These are phyloP conservation scores for Cryptosporidium sp. DNA, from an alignment of 169 alveolate species.

Conservation along the genomic window DNA sequence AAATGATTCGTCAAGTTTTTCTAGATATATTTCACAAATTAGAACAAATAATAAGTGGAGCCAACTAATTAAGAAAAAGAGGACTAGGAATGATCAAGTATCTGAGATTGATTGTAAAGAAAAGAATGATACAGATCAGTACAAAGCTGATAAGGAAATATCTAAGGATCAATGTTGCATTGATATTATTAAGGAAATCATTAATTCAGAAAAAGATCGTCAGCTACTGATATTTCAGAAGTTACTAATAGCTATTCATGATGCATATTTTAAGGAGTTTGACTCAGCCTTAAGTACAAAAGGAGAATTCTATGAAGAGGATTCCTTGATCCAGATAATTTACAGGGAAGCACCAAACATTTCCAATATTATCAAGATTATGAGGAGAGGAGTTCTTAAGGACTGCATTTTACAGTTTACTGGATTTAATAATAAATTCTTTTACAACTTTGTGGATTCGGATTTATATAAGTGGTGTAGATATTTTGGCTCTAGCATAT, in stretches of 20 bases:
- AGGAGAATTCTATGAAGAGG: not conserved
- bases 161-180: not conserved
- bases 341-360: conserved; percentile 39
- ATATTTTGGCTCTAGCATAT: conserved; percentile 34
- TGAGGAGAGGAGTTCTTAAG: conserved; percentile 37
- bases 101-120: not conserved
- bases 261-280: conserved; percentile 54
- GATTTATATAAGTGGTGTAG: conserved; percentile 64
- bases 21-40: conserved; percentile 40
- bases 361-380: conserved; percentile 39
- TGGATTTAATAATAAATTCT: conserved; percentile 59
- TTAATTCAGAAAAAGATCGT: conserved; percentile 17
- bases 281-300: not conserved
- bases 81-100: conserved; percentile 33
- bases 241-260: conserved; percentile 26
- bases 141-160: not conserved
- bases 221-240: conserved; percentile 37
- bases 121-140: not conserved
- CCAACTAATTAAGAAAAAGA: conserved; percentile 19
- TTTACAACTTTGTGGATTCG: conserved; percentile 11
- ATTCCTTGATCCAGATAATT: not conserved
- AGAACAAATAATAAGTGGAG: conserved; percentile 64
- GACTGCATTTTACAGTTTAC: conserved; percentile 28
- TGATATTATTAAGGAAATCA: conserved; percentile 22
- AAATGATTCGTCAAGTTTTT: conserved; percentile 20